Conservation (phyloP, 495 filamentous ascomycete species). For the Astrocystis sublimbata region DNA sequence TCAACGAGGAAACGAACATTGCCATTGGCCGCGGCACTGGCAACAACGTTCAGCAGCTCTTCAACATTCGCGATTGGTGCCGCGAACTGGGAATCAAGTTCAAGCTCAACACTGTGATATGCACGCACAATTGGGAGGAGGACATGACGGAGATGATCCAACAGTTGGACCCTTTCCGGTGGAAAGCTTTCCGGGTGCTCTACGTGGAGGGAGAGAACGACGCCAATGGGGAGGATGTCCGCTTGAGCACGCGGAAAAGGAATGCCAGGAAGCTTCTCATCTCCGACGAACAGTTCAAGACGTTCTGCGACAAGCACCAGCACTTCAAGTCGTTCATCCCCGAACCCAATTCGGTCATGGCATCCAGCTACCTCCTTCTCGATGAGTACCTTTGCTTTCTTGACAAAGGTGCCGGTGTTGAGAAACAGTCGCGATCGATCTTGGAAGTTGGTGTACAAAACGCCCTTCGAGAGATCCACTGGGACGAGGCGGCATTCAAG, state of each 20-base stretch:
- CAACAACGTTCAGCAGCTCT: slow-evolving; percentile 47
- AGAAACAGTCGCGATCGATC: slow-evolving; percentile 43
- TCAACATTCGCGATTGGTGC: slow-evolving; percentile 47
- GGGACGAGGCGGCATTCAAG: slow-evolving; percentile 53
- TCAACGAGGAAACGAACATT: slow-evolving; percentile 54
- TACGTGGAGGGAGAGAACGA: slow-evolving; percentile 59
- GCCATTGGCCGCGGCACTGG: slow-evolving; percentile 53
- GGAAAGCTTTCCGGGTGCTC: slow-evolving; percentile 62
- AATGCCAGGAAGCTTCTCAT: slow-evolving; percentile 52
- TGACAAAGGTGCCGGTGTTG: slow-evolving; percentile 44
- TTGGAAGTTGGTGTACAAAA: slow-evolving; percentile 54
- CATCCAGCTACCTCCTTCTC: slow-evolving; percentile 52
- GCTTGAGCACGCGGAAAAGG: slow-evolving; percentile 28
- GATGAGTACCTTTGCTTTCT: slow-evolving; percentile 60
- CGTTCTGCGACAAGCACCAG: slow-evolving; percentile 51
- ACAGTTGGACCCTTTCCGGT: slow-evolving; percentile 53
- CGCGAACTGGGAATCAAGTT: slow-evolving; percentile 51
- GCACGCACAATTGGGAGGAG: slow-evolving; percentile 51
- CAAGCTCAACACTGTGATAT: slow-evolving; percentile 62
- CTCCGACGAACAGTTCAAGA: slow-evolving; percentile 48
- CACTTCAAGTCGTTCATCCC: slow-evolving; percentile 47
- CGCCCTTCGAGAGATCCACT: slow-evolving; percentile 50
- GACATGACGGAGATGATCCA: slow-evolving; percentile 53
- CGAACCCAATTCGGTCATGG: slow-evolving; percentile 57
- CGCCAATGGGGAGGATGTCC: slow-evolving; percentile 32